Conservation (phyloP, 305 asterid species). For the Petunia hybrid region DNA sequence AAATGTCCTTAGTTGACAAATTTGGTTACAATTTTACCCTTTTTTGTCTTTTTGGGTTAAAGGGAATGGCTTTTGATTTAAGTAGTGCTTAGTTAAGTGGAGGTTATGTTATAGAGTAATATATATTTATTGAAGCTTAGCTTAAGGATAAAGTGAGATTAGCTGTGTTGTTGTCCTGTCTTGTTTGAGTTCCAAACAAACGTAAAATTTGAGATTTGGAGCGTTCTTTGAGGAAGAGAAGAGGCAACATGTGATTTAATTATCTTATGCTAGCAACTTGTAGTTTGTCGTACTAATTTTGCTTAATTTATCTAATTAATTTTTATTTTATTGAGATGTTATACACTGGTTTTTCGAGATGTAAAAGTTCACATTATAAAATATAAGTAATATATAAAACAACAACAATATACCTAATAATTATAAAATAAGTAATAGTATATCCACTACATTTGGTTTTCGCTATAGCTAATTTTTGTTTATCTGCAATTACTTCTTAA, state of each 20-base stretch:
- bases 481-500: no score
- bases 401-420: no score
- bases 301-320: neutral
- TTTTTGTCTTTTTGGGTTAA: constrained; percentile 22
- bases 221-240: constrained; percentile 36
- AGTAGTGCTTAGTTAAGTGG: neutral
- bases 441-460: no score
- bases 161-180: constrained; percentile 25
- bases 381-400: no score
- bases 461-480: no score
- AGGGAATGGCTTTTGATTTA: constrained; percentile 23
- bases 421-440: no score
- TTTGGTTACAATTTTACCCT: neutral
- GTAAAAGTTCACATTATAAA: no score
- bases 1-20: neutral
- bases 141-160: constrained; percentile 47
- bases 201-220: constrained; percentile 21
- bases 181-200: neutral
- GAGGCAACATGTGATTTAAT: constrained; percentile 26
- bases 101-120: neutral
- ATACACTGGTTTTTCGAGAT: neutral
- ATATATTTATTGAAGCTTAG: constrained; percentile 40
- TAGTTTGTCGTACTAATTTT: neutral
- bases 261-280: neutral
- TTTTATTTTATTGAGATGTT: neutral